Conservation (phyloP, 306 rosid genomes). For the Cicer bijugum region DNA sequence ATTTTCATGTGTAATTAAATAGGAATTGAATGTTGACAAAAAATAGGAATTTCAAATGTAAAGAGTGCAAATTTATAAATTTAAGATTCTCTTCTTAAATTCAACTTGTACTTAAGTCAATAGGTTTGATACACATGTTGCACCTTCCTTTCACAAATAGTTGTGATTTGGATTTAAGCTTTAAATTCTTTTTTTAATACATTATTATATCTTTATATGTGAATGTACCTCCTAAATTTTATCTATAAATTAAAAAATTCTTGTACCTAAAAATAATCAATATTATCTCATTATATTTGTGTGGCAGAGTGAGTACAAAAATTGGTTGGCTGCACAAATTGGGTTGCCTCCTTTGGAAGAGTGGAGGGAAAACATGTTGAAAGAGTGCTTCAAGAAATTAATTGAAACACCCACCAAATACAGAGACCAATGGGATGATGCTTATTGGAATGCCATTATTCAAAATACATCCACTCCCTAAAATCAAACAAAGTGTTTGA, state of each 20-base stretch:
- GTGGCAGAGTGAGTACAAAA: conserved; percentile 15
- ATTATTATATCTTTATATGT: too few relatives aligned
- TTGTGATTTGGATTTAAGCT: too few relatives aligned
- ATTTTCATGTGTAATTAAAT: too few relatives aligned
- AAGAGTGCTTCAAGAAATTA: conserved; percentile 23
- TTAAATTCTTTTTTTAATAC: too few relatives aligned
- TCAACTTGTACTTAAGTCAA: too few relatives aligned
- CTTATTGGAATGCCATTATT: conserved; percentile 39
- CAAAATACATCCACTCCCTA: conserved; percentile 6
- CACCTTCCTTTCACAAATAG: too few relatives aligned
- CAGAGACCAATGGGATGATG: conserved; percentile 43
- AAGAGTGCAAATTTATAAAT: too few relatives aligned
- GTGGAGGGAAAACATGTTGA: conserved; percentile 32
- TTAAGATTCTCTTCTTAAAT: too few relatives aligned
- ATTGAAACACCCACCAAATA: background rate
- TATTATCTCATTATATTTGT: background rate
- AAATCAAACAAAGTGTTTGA: background rate
- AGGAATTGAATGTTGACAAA: too few relatives aligned
- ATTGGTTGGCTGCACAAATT: conserved; percentile 39
- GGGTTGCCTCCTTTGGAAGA: conserved; percentile 38
- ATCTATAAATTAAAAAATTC: background rate
- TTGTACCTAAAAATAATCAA: background rate
- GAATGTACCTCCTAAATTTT: too few relatives aligned
- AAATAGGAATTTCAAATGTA: too few relatives aligned
- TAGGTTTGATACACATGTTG: too few relatives aligned